These are phyloP conservation scores for Saccharomycopsis sp. DNA, from an alignment of 805 yeast species.

Conservation along the genomic window DNA sequence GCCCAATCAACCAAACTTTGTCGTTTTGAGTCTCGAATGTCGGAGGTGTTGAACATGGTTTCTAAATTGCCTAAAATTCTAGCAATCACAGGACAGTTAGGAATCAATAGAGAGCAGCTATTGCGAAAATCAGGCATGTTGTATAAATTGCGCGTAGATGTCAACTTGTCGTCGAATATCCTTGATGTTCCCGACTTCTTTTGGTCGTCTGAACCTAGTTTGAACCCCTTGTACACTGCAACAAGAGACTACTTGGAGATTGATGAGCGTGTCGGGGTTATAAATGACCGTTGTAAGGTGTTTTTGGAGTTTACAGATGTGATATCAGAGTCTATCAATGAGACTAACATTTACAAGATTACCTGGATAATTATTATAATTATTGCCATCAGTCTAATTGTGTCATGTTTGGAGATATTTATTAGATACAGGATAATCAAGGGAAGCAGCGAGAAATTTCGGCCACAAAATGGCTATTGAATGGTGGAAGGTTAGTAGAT, in stretches of 20 bases:
- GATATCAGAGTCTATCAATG: slow-evolving; percentile 90
- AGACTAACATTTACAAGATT: slow-evolving; percentile 82
- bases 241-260: slow-evolving; percentile 89
- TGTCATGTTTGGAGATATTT: slow-evolving; percentile 66
- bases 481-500: too few species aligned
- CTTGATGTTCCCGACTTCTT: slow-evolving; percentile 94
- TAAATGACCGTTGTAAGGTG: slow-evolving; percentile 90
- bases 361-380: slow-evolving; percentile 85
- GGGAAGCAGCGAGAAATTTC: background rate
- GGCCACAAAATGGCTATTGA: too few species aligned
- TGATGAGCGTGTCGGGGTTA: slow-evolving; percentile 88
- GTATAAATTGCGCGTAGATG: slow-evolving; percentile 88
- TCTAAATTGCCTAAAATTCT: slow-evolving; percentile 84
- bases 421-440: slow-evolving; percentile 48
- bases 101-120: slow-evolving; percentile 77
- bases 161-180: slow-evolving; percentile 82
- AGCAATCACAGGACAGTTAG: slow-evolving; percentile 84
- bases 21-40: slow-evolving; percentile 86
- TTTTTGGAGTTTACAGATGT: slow-evolving; percentile 90
- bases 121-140: slow-evolving; percentile 84
- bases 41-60: slow-evolving; percentile 72
- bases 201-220: slow-evolving; percentile 93
- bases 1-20: slow-evolving; percentile 94
- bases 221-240: slow-evolving; percentile 87
- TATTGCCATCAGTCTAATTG: slow-evolving; percentile 69